Conservation (phyloP, 805 yeast species). For the Millerago galiae region DNA sequence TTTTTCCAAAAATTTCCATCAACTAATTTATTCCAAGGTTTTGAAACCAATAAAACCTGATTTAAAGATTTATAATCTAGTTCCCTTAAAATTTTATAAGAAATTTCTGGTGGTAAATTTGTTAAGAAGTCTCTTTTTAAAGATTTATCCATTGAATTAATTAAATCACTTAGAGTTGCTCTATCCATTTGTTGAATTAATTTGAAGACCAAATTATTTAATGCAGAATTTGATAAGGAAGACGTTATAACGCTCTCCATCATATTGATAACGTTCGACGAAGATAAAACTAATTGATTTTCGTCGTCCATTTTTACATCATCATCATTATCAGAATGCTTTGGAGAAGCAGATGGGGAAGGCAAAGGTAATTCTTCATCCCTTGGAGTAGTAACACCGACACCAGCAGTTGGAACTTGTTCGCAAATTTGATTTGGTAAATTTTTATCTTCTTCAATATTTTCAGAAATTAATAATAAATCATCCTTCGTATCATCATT, state of each 20-base stretch:
- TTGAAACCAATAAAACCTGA: constrained; percentile 57
- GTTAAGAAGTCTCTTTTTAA: constrained; percentile 70
- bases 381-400: constrained; percentile 1
- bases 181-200: constrained; percentile 56
- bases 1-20: constrained; percentile 65
- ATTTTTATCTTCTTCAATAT: constrained; percentile 17
- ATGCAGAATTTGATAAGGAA: constrained; percentile 37
- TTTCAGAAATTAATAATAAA: neutral
- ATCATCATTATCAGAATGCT: constrained; percentile 27
- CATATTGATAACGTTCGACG: constrained; percentile 7
- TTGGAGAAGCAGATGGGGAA: constrained; percentile 61
- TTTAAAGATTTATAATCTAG: constrained; percentile 60
- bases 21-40: constrained; percentile 62
- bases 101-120: constrained; percentile 68
- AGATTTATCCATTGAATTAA: constrained; percentile 42
- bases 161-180: constrained; percentile 53
- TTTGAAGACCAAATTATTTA: constrained; percentile 44
- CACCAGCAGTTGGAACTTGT: neutral
- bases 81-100: constrained; percentile 54
- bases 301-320: constrained; percentile 9
- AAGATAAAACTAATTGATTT: neutral
- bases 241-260: constrained; percentile 12
- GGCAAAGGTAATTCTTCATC: constrained; percentile 51
- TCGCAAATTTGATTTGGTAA: constrained; percentile 14
- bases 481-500: constrained; percentile 7